Evolutionary conservation across 2,329 filamentous ascomycete genomes (phyloP).

Genomic region (Verticillium nubilum): DNA sequence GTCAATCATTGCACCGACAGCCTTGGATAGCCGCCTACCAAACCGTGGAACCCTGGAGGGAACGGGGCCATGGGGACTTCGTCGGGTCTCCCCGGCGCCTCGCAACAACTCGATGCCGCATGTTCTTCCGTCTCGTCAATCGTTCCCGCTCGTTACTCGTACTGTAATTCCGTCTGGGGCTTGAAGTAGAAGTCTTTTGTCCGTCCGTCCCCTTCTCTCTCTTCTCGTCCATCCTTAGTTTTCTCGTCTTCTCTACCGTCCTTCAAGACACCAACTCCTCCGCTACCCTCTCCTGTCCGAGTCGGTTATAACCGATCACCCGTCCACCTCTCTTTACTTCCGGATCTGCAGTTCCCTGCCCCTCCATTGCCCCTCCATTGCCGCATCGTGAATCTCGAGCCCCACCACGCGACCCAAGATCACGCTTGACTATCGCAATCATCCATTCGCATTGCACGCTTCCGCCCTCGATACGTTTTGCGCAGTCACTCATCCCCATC

Average conservation of each 20-base stretch:
- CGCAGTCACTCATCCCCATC: neutral
- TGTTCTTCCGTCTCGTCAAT: neutral
- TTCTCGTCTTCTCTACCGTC: neutral
- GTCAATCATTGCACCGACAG: slow-evolving; percentile 6
- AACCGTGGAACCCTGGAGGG: slow-evolving; percentile 7
- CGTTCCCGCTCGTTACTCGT: neutral
- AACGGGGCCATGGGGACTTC: neutral
- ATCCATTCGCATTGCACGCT: neutral
- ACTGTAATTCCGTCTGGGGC: neutral
- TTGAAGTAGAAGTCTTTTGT: neutral
- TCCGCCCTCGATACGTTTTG: neutral
- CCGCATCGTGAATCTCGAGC: neutral
- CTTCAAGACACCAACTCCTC: neutral
- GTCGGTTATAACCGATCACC: neutral
- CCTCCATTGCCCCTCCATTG: neutral
- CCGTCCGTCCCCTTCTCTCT: slow-evolving; percentile 7
- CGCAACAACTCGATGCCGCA: neutral
- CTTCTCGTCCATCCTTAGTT: slow-evolving; percentile 8
- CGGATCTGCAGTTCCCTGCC: neutral
- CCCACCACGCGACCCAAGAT: neutral
- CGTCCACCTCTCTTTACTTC: neutral
- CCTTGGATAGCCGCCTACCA: slow-evolving; percentile 11
- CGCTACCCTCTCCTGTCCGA: neutral
- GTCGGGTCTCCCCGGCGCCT: neutral
- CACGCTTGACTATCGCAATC: neutral